phyloP scores from a whole-genome alignment of 805 yeast species.

The Pichia phayaonensis region DNA sequence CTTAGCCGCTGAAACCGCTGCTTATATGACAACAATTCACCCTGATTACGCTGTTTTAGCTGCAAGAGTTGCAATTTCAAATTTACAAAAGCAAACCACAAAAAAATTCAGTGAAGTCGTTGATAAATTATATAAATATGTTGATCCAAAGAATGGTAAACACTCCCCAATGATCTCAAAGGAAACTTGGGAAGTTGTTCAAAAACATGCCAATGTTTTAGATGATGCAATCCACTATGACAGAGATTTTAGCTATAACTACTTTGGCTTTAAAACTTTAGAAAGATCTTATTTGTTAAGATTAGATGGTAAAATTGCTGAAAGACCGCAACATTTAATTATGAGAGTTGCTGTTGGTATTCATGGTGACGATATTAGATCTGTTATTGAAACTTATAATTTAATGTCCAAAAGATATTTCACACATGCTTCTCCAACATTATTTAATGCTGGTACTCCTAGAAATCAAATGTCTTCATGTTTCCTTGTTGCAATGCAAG shows the following conservation, averaged over 20 bases:
- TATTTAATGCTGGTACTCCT: slow-evolving; percentile 57
- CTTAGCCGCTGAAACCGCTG: slow-evolving; percentile 91
- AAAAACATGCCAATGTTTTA: slow-evolving; percentile 54
- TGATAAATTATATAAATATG: slow-evolving; percentile 62
- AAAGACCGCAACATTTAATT: slow-evolving; percentile 53
- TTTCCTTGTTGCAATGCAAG: slow-evolving; percentile 56
- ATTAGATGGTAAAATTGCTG: slow-evolving; percentile 49
- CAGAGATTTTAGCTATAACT: slow-evolving; percentile 55
- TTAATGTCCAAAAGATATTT: slow-evolving; percentile 52
- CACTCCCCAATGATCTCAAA: slow-evolving; percentile 66
- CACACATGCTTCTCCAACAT: slow-evolving; percentile 57
- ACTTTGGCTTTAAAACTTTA: slow-evolving; percentile 54
- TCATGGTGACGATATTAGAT: slow-evolving; percentile 46
- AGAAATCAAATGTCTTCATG: slow-evolving; percentile 55
- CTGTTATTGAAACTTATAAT: slow-evolving; percentile 49
- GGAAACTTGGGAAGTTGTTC: slow-evolving; percentile 55
- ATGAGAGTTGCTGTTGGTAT: slow-evolving; percentile 60
- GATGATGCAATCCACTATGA: slow-evolving; percentile 68
- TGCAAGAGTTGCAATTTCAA: slow-evolving; percentile 91
- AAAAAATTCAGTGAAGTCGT: slow-evolving; percentile 76
- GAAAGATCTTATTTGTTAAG: slow-evolving; percentile 52
- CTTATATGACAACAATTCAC: slow-evolving; percentile 93
- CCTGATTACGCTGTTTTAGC: slow-evolving; percentile 97
- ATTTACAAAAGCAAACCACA: slow-evolving; percentile 89
- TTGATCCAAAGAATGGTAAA: slow-evolving; percentile 70